Base-by-base conservation (phyloP, 257 asterid genomes). In the Fraxinus americana region DNA sequence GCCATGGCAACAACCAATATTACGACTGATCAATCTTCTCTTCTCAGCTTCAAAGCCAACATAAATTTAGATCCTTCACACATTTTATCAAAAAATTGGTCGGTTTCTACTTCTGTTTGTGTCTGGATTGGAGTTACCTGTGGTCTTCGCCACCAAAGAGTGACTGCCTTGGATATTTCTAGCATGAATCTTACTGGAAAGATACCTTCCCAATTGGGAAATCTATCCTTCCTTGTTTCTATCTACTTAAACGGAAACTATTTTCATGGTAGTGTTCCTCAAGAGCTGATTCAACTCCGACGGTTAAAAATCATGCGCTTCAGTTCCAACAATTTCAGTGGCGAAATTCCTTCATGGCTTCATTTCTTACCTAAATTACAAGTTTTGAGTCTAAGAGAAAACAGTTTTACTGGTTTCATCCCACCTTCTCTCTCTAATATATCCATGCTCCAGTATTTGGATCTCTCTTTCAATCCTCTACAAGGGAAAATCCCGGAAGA, bases 11-110 rank as follows among this genome's bases (percentile, higher is more conserved):
- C 63, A 4, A 77, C 72, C 29, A 73, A 75, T 36, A 75, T 82
- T 10, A 79, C 54, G 12, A 84, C 87, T 21, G 86, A 85, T 75
- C 78, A 73, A 78, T 25, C 74, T 30, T 74, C 87, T 9, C 88
- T 82, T 70, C 77, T 87, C 1, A 84, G 77, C 7, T 54, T 87
- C 39, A 87, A 87, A 80, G 65, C 81, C 78, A 2, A 7, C 43
- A 38, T 7, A 38, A 38, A 38, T 7, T 38, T 38, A 38, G 43
- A 38, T 8, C 43, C 43, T 38, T 38, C 43, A 38, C 43, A 38
- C 9, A 38, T 7, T 38, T 8, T 38, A 7, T 38, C 12, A 0
- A 7, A 38, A 7, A 38, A 38, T 38, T 38, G 43, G 43, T 38
- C 43, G 43, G 2, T 38, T 38, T 38, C 10, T 38, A 38, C 12